A percentile compares a stretch with the other conserved stretches of the same genome.
These are phyloP conservation scores for Agaricus blazei DNA, from an alignment of 768 basidiomycete genomes.

Conservation along the genomic window DNA sequence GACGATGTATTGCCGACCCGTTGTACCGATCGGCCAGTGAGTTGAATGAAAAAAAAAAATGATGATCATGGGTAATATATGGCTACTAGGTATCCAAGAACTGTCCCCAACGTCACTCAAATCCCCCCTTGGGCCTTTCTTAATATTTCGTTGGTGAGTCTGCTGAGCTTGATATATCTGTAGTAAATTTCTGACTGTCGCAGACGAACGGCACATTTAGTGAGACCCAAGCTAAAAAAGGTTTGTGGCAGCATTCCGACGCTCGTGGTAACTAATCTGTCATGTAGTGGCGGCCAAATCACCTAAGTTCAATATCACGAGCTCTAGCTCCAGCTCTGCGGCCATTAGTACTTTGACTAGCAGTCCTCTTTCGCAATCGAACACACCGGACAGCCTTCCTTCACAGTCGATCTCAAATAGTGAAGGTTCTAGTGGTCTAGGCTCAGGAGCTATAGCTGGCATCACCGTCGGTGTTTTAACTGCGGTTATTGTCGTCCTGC, in stretches of 20 bases:
- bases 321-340: background rate
- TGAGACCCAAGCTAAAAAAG: conserved; percentile 23
- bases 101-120: conserved; percentile 35
- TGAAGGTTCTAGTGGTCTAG: conserved; percentile 10
- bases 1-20: conserved; percentile 29
- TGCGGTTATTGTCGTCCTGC: conserved; percentile 31
- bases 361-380: too few relatives aligned
- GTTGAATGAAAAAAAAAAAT: background rate
- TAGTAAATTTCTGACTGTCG: conserved; percentile 2
- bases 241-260: conserved; percentile 10
- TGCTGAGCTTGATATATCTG: background rate
- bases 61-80: background rate
- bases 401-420: background rate
- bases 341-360: background rate
- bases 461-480: conserved; percentile 53
- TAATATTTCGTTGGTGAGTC: conserved; percentile 37
- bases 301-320: background rate
- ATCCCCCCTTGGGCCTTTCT: conserved; percentile 58
- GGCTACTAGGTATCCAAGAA: conserved; percentile 35
- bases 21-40: conserved; percentile 18
- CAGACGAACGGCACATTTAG: conserved; percentile 34
- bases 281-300: background rate
- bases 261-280: background rate
- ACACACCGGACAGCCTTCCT: background rate
- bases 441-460: conserved; percentile 59